Base-by-base conservation (phyloP, 805 yeast genomes). In the Saccharomycopsis sp. region DNA sequence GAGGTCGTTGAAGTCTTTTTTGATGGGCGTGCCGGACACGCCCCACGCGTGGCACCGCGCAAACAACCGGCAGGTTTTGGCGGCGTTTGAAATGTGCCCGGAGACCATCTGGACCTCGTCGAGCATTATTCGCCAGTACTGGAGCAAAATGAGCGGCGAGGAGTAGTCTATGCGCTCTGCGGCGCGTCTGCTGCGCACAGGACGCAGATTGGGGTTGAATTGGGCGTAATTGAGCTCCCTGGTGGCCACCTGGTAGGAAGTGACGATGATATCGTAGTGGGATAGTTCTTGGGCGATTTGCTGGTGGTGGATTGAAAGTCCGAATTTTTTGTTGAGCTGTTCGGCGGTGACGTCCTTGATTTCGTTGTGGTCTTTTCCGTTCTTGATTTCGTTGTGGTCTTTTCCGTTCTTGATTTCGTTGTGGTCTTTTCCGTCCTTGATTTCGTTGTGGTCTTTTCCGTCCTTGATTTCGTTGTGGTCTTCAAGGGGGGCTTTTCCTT, bases 51-150 rank as follows among this genome's bases (percentile, higher is more conserved):
- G 97, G 51, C 82, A 80, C 55, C 97, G 76, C 2, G 97, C 92
- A 24, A 94, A 80, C 41, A 88, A 72, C 1, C 87, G 75, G 0
- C 97, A 90, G 57, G 91, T 88, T 57, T 80, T 83, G 20, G 96
- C 90, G 1, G 94, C 89, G 55, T 87, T 81, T 0, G 92, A 81
- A 2, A 82, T 77, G 21, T 85, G 85, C 2, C 80, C 78, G 5
- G 89, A 83, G 2, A 94, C 87, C 91, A 91, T 88, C 71, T 94
- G 99, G 1, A 89, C 98, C 69, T 94, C 99, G 72, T 94, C 99
- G 44, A 94, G 71, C 0, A 92, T 80, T 1, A 94, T 87, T 56
- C 99, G 76, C 90, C 95, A 89, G 70, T 92, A 94, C 64, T 92
- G 90, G 9, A 87, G 70, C 50, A 87, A 72, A 71, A 90, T 86